Evolutionary conservation across 2,329 filamentous ascomycete genomes (phyloP).

Genomic region (Verticillium isaacii): DNA sequence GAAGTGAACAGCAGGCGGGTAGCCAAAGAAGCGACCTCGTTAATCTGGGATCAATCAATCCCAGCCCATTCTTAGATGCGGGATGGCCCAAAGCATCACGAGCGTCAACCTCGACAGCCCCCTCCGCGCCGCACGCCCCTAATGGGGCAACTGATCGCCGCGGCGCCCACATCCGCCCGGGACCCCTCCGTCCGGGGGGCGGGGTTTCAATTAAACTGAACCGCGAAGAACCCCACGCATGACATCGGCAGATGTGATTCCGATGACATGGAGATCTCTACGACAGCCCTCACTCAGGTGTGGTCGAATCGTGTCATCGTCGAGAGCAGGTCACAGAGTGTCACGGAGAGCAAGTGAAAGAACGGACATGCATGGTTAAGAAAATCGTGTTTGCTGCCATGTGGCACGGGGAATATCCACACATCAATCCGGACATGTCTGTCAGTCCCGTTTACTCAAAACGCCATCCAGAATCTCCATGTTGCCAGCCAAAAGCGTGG

Average conservation of each 20-base stretch:
- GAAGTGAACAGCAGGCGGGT: no score
- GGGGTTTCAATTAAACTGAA: not conserved
- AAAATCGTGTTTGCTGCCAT: not conserved
- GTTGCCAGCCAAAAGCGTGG: not conserved
- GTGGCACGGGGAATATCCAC: not conserved
- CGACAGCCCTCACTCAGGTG: not conserved
- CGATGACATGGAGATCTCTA: not conserved
- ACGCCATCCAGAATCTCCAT: not conserved
- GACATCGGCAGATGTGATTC: not conserved
- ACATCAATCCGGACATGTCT: not conserved
- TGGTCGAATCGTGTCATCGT: not conserved
- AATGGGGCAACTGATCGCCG: not conserved
- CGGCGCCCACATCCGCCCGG: not conserved
- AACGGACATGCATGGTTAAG: not conserved
- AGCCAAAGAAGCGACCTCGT: no score
- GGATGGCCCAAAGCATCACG: not conserved
- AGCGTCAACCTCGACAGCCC: not conserved
- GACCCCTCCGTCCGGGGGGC: not conserved
- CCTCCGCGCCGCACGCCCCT: not conserved
- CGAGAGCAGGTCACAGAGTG: not conserved
- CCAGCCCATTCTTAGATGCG: not conserved
- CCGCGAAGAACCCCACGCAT: not conserved
- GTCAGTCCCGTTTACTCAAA: not conserved
- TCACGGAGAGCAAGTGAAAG: not conserved
- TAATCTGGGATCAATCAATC: not conserved